Base-by-base conservation (phyloP, 2,329 filamentous ascomycete genomes). In the Epichloe coenophiala region DNA sequence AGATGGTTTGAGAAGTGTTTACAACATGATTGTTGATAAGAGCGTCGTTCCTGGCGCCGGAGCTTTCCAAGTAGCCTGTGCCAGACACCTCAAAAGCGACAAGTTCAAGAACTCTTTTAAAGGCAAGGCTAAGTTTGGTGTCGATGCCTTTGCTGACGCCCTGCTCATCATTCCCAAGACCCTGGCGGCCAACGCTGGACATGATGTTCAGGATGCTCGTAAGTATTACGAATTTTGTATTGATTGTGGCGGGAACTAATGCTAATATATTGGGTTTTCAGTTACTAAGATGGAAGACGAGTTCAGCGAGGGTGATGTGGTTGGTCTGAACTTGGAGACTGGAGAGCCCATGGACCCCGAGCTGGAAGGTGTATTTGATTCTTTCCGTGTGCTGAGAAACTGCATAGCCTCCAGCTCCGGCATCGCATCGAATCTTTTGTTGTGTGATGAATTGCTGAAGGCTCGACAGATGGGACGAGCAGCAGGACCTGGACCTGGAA, bases 21-120 rank as follows among this genome's bases (percentile, higher is more conserved):
- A 96, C 80, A 98, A 98, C 76, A 95, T 95, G 77, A 97, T 98
- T 66, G 91, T 97, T n/a, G 93, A 98, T 67, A 82, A 84, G 70
- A 91, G 86, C 59, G 93, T 98, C 19, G 88, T 98, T 27, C 93
- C 93, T 1, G 93, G 93, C 52, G 93, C 83, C 52, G 93, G 93
- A 60, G 88, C 93, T 47, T 98, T 95, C 81, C 93, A 98, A 69
- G 83, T 98, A 44, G 90, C 93, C 35, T 95, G 88, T 60, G 88
- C 90, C 23, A 77, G 83, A 45, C 89, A 95, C 68, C 76, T 98
- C 55, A 86, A 85, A 66, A 89, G 88, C 57, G 88, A 95, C 61
- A 79, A 78, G 17, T 95, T 97, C 72, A 77, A 77, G 60, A 94
- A 88, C 74, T 84, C 85, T 33, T 86, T 97, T 65, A 98, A 96